These are phyloP conservation scores for Starmerella kuoi DNA, from an alignment of 805 yeast genomes.

Conservation along the genomic window DNA sequence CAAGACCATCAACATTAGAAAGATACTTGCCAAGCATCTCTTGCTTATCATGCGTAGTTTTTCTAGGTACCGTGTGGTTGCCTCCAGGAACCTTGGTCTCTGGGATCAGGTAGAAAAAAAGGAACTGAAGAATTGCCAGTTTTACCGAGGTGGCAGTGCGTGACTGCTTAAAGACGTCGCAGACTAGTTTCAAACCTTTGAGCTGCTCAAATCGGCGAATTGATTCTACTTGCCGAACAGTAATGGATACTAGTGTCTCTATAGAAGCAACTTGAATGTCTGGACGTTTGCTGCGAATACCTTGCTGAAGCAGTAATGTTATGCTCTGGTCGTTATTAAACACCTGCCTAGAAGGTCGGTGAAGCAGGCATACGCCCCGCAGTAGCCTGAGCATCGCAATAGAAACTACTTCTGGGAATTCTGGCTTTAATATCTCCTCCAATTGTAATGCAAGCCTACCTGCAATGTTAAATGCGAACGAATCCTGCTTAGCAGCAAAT, in stretches of 20 bases:
- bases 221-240: slow-evolving; percentile 46
- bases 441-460: slow-evolving; percentile 25
- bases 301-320: slow-evolving; percentile 6
- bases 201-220: slow-evolving; percentile 47
- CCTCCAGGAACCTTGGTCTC: slow-evolving; percentile 32
- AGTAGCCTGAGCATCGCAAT: slow-evolving; percentile 27
- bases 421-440: slow-evolving; percentile 1
- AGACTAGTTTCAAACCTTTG: slow-evolving; percentile 44
- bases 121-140: slow-evolving; percentile 53
- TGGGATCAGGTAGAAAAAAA: slow-evolving; percentile 56
- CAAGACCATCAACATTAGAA: slow-evolving; percentile 37
- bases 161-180: slow-evolving; percentile 34
- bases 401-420: slow-evolving; percentile 1
- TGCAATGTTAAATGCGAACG: slow-evolving; percentile 41
- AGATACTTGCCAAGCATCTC: slow-evolving; percentile 33
- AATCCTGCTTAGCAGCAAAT: slow-evolving; percentile 40
- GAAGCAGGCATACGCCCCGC: slow-evolving; percentile 51
- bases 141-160: slow-evolving; percentile 41
- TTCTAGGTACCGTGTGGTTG: slow-evolving; percentile 26
- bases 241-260: slow-evolving; percentile 44
- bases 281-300: slow-evolving; percentile 10
- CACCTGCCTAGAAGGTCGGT: slow-evolving; percentile 41
- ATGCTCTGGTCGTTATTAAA: slow-evolving; percentile 36
- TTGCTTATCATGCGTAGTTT: slow-evolving; percentile 37
- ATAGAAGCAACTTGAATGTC: slow-evolving; percentile 34